Base-by-base conservation (phyloP, 2,329 filamentous ascomycete species). In the Blumeria graminis region DNA sequence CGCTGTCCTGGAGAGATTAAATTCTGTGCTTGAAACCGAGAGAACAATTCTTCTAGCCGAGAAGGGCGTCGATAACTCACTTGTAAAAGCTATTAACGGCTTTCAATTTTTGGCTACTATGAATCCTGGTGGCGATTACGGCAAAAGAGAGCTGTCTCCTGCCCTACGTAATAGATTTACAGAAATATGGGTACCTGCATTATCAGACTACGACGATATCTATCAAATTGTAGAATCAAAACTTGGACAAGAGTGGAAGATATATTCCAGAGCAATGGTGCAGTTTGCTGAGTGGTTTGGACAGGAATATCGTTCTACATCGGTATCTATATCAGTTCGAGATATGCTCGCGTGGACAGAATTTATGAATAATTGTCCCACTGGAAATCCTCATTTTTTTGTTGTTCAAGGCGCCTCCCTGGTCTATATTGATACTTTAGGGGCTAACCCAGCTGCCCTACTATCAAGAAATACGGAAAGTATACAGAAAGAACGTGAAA, bases 61-160 rank as follows among this genome's bases (percentile, higher is more conserved):
- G 67, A 98, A 96, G 69, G 93, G 92, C 0, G 78, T 86, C 1
- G 76, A 84, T 5, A 82, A 94, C 66, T 88, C 88, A 0, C 81
- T 86, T 60, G 76, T 98, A 32, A 76, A 77, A 41, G 92, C 84
- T 6, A 69, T 74, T 10, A 74, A 83, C 43, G 86, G 84, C 0
- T 99, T 96, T 68, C 89, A 98, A 64, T 95, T 98, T 69, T 78
- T 98, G 58, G 90, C 92, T 3, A 98, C 92, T 0, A 99, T 99
- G 92, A 99, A 99, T 62, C 92, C 92, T 8, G 93, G 93, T 55
- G 92, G 93, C 50, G 92, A 99, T 66, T 98, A 96, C 67, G 92
- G 92, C 61, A 99, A 99, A 71, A 87, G 90, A 62, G 92, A 99
- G 68, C 76, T 99, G 11, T 98, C 92, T 0, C 92, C 92, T 3